phyloP scores from a whole-genome alignment of 2,329 filamentous ascomycete species.

The Fonsecaea pedrosoi region DNA sequence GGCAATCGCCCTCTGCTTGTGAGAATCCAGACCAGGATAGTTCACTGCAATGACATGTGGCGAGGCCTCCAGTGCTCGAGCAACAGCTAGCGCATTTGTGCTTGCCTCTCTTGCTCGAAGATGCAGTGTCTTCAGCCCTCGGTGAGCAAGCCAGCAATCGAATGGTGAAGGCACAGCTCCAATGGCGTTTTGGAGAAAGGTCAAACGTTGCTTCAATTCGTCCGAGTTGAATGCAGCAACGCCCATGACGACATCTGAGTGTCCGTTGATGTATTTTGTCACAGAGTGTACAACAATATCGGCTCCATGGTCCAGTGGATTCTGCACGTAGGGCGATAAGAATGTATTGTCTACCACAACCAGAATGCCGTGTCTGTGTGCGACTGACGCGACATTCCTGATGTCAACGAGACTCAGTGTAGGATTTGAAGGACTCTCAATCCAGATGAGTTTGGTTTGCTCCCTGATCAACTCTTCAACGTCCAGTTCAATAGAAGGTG shows the following conservation, averaged over 20 bases:
- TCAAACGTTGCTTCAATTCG: slow-evolving; percentile 74
- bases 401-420: slow-evolving; percentile 94
- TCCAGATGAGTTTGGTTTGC: slow-evolving; percentile 95
- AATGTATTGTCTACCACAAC: slow-evolving; percentile 99
- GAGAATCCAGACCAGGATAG: slow-evolving; percentile 89
- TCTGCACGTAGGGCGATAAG: slow-evolving; percentile 94
- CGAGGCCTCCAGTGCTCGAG: slow-evolving; percentile 76
- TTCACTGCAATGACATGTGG: slow-evolving; percentile 87
- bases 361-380: slow-evolving; percentile 85
- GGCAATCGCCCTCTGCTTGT: slow-evolving; percentile 84
- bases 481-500: slow-evolving; percentile 87
- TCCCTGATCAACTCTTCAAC: slow-evolving; percentile 79
- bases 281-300: slow-evolving; percentile 97
- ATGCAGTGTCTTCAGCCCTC: slow-evolving; percentile 95
- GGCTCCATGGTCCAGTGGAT: slow-evolving; percentile 91
- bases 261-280: slow-evolving; percentile 99
- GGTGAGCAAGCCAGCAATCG: slow-evolving; percentile 97
- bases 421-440: slow-evolving; percentile 93
- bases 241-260: slow-evolving; percentile 96
- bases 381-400: slow-evolving; percentile 77
- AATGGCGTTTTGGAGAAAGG: slow-evolving; percentile 96
- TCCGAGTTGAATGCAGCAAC: slow-evolving; percentile 93
- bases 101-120: slow-evolving; percentile 86
- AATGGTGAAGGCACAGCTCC: slow-evolving; percentile 94
- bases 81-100: slow-evolving; percentile 79